phyloP scores from a whole-genome alignment of 345 rosid genomes.

The Euphorbia pulcherrima region DNA sequence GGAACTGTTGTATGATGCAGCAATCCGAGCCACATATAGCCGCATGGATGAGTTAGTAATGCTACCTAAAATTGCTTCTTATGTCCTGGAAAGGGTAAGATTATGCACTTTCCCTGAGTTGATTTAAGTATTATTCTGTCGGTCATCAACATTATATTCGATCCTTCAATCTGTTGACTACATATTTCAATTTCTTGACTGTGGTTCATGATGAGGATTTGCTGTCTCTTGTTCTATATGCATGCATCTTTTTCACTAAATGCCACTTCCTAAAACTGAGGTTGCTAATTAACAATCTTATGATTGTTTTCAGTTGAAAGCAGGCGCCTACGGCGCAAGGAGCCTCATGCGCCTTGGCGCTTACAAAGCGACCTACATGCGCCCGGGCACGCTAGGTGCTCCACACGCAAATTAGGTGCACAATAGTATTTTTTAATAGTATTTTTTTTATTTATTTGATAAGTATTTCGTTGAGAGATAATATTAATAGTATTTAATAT shows the following conservation, averaged over 20 bases:
- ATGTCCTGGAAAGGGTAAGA: slow-evolving; percentile 80
- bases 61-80: slow-evolving; percentile 68
- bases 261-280: background rate
- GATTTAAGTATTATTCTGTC: background rate
- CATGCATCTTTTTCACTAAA: background rate
- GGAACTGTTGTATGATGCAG: slow-evolving; percentile 68
- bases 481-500: too few species aligned
- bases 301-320: background rate
- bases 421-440: too few species aligned
- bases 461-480: too few species aligned
- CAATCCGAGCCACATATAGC: slow-evolving; percentile 75
- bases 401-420: too few species aligned
- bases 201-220: background rate
- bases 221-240: background rate
- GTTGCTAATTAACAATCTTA: background rate
- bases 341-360: too few species aligned
- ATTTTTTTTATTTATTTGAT: too few species aligned
- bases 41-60: slow-evolving; percentile 57
- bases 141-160: background rate
- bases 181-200: background rate
- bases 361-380: too few species aligned
- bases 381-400: too few species aligned
- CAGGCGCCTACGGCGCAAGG: too few species aligned
- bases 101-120: slow-evolving; percentile 8
- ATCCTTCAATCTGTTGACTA: too few species aligned